Evolutionary conservation across 1,284 basidiomycete species (phyloP), one percentile per base, ranked within the genome.

Genomic region (Ceratobasidium sp.): DNA sequence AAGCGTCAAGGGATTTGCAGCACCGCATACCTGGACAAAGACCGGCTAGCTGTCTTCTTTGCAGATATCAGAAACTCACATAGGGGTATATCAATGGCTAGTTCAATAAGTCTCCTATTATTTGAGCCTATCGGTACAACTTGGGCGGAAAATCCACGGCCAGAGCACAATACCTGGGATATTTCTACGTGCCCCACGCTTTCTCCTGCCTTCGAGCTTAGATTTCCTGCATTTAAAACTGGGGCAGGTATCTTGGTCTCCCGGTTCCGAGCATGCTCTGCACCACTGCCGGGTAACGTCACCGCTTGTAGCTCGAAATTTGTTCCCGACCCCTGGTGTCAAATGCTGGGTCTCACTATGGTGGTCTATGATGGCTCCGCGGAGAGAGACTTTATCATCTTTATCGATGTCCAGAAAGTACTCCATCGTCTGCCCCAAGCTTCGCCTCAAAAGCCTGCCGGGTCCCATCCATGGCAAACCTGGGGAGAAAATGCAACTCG

Each of bases 401-500:
- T 69, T 43, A 6, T 69, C 13, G 67, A 69, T 43, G 51, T 52
- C 49, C 49, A 9, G 19, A 29, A 57, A n/a, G 8, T 69, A 8
- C 34, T n/a, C 15, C 7, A 5, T n/a, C 52, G 56, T 37, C 51
- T 69, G 15, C 51, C 25, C 3, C 25, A 4, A 51, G 32, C 22
- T 8, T 34, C 51, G 15, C 6, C 17, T n/a, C 13, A 54, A 43
- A 15, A 44, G 4, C n/a, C 2, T 1, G 2, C 46, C 22, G 15
- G 15, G 4, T 43, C 40, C 22, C 17, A 43, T 29, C 62, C 62
- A 19, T 68, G 66, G 66, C 17, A 2, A 4, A 29, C 8, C 7
- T 68, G 66, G 66, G 66, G 66, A 34, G 66, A 68, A 68, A 13
- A 37, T 13, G 49, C 66, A 1, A 68, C 66, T 1, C 66, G 66